Conservation (phyloP, 2,329 filamentous ascomycete genomes). For the Drechslera avenae region DNA sequence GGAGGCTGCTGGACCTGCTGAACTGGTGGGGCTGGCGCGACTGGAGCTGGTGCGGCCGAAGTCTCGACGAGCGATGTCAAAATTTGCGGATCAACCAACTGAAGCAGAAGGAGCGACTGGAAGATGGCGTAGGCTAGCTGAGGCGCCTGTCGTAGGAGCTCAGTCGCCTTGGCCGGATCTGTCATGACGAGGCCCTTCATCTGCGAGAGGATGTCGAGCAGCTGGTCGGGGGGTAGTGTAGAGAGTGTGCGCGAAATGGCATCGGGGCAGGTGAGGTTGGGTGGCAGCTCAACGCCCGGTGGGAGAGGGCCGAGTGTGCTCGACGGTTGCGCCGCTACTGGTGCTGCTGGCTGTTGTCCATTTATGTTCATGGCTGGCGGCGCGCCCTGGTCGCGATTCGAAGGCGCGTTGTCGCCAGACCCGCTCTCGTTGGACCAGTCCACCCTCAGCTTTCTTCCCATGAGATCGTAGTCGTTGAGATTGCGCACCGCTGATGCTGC, state of each 20-base stretch:
- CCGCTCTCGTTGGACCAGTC: constrained; percentile 95
- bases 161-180: constrained; percentile 82
- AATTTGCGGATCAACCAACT: constrained; percentile 83
- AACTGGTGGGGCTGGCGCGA: constrained; percentile 45
- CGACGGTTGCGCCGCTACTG: constrained; percentile 49
- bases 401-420: constrained; percentile 60
- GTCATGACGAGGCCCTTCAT: constrained; percentile 88
- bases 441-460: constrained; percentile 90
- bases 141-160: constrained; percentile 84
- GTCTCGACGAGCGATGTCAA: constrained; percentile 79
- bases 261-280: constrained; percentile 82
- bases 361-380: constrained; percentile 43
- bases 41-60: constrained; percentile 35
- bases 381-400: constrained; percentile 51
- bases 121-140: constrained; percentile 95
- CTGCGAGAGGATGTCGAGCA: constrained; percentile 90
- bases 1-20: constrained; percentile 48
- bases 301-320: constrained; percentile 77
- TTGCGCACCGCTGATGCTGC: constrained; percentile 95
- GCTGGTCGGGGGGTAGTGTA: constrained; percentile 82
- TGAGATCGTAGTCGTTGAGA: constrained; percentile 91
- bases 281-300: constrained; percentile 79
- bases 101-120: constrained; percentile 90
- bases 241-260: constrained; percentile 90
- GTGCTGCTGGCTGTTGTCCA: constrained; percentile 44